Evolutionary conservation across 768 basidiomycete species (phyloP).

Genomic region (Serendipita indica): DNA sequence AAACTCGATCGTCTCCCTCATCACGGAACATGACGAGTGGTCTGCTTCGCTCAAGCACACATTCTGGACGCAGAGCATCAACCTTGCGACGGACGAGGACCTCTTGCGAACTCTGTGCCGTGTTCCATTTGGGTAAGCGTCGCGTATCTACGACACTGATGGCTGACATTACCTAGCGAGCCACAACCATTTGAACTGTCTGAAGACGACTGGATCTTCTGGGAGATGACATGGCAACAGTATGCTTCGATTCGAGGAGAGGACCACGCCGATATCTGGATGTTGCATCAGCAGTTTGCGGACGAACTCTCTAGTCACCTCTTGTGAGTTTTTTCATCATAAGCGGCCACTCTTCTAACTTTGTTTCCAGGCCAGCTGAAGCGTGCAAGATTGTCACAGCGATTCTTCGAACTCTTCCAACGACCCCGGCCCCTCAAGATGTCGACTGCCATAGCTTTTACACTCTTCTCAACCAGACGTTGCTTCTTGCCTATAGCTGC

Average conservation of each 20-base stretch:
- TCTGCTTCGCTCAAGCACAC: background rate
- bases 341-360: background rate
- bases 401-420: background rate
- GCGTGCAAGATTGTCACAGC: background rate
- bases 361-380: background rate
- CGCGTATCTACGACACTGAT: background rate
- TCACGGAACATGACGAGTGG: slow-evolving; percentile 5
- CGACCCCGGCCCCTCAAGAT: background rate
- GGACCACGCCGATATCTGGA: background rate
- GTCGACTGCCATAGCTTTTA: background rate
- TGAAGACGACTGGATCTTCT: background rate
- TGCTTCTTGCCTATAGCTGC: background rate
- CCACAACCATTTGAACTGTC: background rate
- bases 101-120: background rate
- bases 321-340: background rate
- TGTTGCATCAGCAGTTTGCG: background rate
- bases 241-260: background rate
- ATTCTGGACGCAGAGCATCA: background rate
- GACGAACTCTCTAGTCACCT: background rate
- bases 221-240: background rate
- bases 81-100: background rate
- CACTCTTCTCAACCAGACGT: background rate
- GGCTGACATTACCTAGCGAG: background rate
- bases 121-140: background rate
- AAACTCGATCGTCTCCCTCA: background rate